Percentiles rank a stretch among this genome's conserved stretches.
These are phyloP conservation scores for Trametes elegans DNA, from an alignment of 768 basidiomycete species.

Conservation along the genomic window DNA sequence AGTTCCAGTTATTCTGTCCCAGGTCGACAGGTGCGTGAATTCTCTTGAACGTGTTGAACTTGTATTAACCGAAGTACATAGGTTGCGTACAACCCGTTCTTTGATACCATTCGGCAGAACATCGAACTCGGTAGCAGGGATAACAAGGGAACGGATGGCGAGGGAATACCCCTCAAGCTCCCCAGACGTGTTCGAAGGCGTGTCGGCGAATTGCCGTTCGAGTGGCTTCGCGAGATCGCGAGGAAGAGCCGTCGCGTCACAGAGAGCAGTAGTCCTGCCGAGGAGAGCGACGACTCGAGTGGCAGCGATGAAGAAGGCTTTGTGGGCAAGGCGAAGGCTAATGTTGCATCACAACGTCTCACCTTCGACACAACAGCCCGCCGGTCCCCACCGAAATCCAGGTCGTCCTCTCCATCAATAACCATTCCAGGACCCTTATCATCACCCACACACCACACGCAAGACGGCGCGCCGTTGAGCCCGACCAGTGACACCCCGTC, in stretches of 20 bases:
- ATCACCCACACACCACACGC: not conserved
- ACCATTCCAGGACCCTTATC: not conserved
- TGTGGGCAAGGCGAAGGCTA: not conserved
- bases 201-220: slow-evolving; percentile 72
- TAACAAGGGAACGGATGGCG: slow-evolving; percentile 52
- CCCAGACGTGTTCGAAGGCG: slow-evolving; percentile 39
- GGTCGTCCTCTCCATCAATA: slow-evolving; percentile 1
- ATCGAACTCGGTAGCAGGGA: slow-evolving; percentile 52
- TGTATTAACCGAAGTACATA: not conserved
- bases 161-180: slow-evolving; percentile 75
- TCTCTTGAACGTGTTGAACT: too few species aligned
- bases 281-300: slow-evolving; percentile 5
- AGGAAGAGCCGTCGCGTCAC: slow-evolving; percentile 39
- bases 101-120: slow-evolving; percentile 90
- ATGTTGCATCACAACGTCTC: not conserved
- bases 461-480: not conserved
- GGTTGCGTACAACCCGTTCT: slow-evolving; percentile 82
- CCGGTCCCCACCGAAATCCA: slow-evolving; percentile 5
- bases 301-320: slow-evolving; percentile 8
- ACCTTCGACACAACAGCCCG: not conserved
- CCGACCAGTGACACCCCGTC: slow-evolving; percentile 6
- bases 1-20: slow-evolving; percentile 7
- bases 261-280: slow-evolving; percentile 21
- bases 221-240: slow-evolving; percentile 77
- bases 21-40: slow-evolving; percentile 8